Evolutionary conservation across 1,284 basidiomycete species (phyloP).

Genomic region (Cryptococcus sp.): DNA sequence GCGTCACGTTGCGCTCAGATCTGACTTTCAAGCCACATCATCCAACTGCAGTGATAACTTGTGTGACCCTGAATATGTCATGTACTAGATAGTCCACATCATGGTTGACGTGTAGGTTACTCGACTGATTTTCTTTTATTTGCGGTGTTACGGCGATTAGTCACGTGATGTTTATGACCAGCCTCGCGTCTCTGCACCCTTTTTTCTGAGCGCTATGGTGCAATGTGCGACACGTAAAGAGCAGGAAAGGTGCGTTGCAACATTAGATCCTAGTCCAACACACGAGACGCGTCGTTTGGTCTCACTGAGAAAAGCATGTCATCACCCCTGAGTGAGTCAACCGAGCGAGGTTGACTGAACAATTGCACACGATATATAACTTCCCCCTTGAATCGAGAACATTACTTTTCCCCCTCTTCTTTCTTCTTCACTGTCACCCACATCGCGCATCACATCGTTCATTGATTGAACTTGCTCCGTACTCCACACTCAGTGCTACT

Average conservation of each 20-base stretch:
- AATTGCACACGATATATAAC: conserved; percentile 5
- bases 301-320: conserved; percentile 2
- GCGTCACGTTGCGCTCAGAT: neutral
- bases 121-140: too few relatives aligned
- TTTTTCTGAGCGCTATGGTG: conserved; percentile 2
- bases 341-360: neutral
- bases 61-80: neutral
- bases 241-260: neutral
- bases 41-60: neutral
- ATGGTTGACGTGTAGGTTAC: conserved; percentile 16
- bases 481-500: neutral
- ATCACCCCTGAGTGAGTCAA: neutral
- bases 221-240: conserved; percentile 9
- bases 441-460: conserved; percentile 1
- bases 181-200: conserved; percentile 8
- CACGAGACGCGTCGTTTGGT: conserved; percentile 13
- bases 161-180: conserved; percentile 19
- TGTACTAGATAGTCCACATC: conserved; percentile 10
- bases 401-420: conserved; percentile 2
- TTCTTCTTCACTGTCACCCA: neutral
- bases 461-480: neutral
- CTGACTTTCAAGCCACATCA: conserved; percentile 7
- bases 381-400: neutral
- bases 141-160: conserved; percentile 5
- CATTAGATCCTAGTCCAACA: neutral